Percentiles rank a stretch among this genome's conserved stretches.
phyloP scores from a whole-genome alignment of 78 protist genomes.

The slime mould (Dictyostelium discoideum) region DNA sequence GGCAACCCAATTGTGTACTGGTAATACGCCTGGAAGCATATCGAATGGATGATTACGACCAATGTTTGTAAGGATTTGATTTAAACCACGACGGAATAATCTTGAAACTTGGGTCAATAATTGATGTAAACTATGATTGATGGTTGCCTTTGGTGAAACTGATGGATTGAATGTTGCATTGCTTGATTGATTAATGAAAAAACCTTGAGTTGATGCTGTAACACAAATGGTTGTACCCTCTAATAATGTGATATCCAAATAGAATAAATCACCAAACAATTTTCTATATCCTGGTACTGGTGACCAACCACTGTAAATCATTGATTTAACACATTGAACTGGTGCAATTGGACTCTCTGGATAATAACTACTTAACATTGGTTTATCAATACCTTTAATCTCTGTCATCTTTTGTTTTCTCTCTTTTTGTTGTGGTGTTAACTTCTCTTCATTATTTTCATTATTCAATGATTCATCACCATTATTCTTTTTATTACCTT shows the following conservation, averaged over 20 bases:
- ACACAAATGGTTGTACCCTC: constrained; percentile 42
- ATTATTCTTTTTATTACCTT: neutral
- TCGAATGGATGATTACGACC: constrained; percentile 23
- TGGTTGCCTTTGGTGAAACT: neutral
- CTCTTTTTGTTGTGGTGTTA: constrained; percentile 8
- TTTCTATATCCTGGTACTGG: constrained; percentile 84
- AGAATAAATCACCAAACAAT: constrained; percentile 83
- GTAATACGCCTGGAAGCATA: constrained; percentile 31
- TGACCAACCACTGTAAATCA: constrained; percentile 81
- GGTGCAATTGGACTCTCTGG: constrained; percentile 18
- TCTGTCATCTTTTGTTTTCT: constrained; percentile 26
- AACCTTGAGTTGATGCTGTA: constrained; percentile 73
- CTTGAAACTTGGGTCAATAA: constrained; percentile 27
- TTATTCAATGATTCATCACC: neutral
- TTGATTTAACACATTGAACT: constrained; percentile 42
- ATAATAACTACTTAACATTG: constrained; percentile 24
- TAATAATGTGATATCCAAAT: constrained; percentile 62
- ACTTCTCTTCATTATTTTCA: neutral
- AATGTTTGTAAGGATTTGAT: neutral
- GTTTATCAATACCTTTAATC: constrained; percentile 22
- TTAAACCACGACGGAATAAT: constrained; percentile 18
- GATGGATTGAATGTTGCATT: constrained; percentile 36
- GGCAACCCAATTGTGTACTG: constrained; percentile 37
- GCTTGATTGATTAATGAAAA: constrained; percentile 72
- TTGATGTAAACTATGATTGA: constrained; percentile 47